phyloP scores from a whole-genome alignment of 202 grass and related monocot genomes.

The Cymbopogon flexuosus region DNA sequence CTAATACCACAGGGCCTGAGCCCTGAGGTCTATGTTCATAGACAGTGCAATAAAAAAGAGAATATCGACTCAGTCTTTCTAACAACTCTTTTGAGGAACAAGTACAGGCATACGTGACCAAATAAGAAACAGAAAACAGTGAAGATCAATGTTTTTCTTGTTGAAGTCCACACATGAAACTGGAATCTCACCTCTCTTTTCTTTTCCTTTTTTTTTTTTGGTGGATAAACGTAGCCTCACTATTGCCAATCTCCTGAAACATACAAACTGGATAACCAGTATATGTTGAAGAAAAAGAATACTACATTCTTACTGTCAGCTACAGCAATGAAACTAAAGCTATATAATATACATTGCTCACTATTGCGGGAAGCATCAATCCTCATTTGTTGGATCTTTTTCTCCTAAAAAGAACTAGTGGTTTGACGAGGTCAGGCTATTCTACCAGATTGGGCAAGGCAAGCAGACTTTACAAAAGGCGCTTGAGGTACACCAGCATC shows the following conservation, averaged over 20 bases:
- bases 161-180: background rate
- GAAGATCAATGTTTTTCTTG: background rate
- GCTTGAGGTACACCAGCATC: slow-evolving; percentile 25
- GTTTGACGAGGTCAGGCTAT: slow-evolving; percentile 23
- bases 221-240: background rate
- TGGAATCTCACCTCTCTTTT: background rate
- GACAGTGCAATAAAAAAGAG: background rate
- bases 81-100: background rate
- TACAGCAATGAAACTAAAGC: slow-evolving; percentile 42
- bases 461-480: slow-evolving; percentile 33
- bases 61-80: background rate
- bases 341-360: slow-evolving; percentile 34
- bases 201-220: background rate
- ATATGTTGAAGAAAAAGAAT: background rate
- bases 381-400: background rate
- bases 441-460: slow-evolving; percentile 13
- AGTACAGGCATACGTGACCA: background rate
- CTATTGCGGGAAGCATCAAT: slow-evolving; percentile 20
- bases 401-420: slow-evolving; percentile 27
- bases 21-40: background rate
- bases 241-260: slow-evolving; percentile 20
- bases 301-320: slow-evolving; percentile 36
- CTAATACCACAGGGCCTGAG: background rate
- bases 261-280: slow-evolving; percentile 31
- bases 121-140: background rate